Evolutionary conservation across 2,329 filamentous ascomycete species (phyloP).

Genomic region (Arthroderma sp.): DNA sequence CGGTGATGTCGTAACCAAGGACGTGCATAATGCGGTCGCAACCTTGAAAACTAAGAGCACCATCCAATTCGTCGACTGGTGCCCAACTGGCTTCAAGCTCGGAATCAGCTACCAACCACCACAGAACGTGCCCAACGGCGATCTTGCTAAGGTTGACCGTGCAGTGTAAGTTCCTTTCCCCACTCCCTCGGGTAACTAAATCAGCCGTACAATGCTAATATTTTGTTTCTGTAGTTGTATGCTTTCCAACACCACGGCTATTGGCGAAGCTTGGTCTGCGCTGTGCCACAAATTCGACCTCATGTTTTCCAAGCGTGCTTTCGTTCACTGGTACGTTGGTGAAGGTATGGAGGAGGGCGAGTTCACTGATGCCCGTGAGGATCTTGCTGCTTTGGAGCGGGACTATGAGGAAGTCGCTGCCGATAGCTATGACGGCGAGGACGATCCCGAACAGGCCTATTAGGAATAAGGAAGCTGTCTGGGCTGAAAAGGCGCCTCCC

Average conservation of each 20-base stretch:
- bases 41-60: slow-evolving; percentile 51
- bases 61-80: slow-evolving; percentile 57
- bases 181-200: neutral
- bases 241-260: slow-evolving; percentile 55
- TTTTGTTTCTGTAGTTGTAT: slow-evolving; percentile 31
- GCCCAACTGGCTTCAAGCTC: slow-evolving; percentile 56
- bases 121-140: slow-evolving; percentile 38
- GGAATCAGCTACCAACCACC: slow-evolving; percentile 55
- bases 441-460: slow-evolving; percentile 7
- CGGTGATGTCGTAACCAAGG: slow-evolving; percentile 51
- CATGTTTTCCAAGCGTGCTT: slow-evolving; percentile 57
- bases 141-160: slow-evolving; percentile 42
- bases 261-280: slow-evolving; percentile 51
- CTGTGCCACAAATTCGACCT: slow-evolving; percentile 57
- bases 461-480: slow-evolving; percentile 1
- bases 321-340: slow-evolving; percentile 66
- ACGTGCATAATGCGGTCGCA: slow-evolving; percentile 46
- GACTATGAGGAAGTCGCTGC: slow-evolving; percentile 64
- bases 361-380: slow-evolving; percentile 77
- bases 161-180: slow-evolving; percentile 24
- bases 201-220: neutral
- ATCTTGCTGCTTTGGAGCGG: slow-evolving; percentile 72
- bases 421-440: slow-evolving; percentile 5
- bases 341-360: slow-evolving; percentile 90
- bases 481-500: neutral